Conservation (phyloP, 371 early-diverging fungal genomes). For the Apophysomyces trapeziformis region DNA sequence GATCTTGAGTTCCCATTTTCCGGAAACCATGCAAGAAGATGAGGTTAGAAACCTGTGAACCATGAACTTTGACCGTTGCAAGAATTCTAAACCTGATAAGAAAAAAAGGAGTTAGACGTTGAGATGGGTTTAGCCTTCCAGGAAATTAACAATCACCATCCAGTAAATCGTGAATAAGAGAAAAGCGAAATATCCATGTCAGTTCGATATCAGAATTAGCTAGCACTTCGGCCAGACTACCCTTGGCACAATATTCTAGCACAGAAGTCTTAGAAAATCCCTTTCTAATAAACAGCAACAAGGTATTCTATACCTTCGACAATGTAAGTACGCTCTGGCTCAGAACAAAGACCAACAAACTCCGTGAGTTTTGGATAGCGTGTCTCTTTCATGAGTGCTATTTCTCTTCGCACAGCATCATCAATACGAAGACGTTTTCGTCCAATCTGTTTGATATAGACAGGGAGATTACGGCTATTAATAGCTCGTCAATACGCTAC, state of each 20-base stretch:
- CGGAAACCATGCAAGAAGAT: conserved; percentile 50
- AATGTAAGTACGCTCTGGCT: conserved; percentile 46
- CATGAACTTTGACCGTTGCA: conserved; percentile 53
- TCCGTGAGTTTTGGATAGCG: conserved; percentile 51
- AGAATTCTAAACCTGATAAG: conserved; percentile 49
- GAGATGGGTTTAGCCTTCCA: background rate
- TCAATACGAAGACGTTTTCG: conserved; percentile 18
- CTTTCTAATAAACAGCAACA: background rate
- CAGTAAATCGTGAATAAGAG: conserved; percentile 54
- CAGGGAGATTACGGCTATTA: conserved; percentile 52
- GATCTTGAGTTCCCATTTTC: conserved; percentile 57
- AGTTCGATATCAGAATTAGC: conserved; percentile 52
- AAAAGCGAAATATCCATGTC: conserved; percentile 57
- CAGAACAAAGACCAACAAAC: conserved; percentile 47
- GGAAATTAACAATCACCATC: conserved; percentile 22
- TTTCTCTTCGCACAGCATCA: conserved; percentile 22
- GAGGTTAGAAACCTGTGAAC: conserved; percentile 53
- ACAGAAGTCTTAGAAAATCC: background rate
- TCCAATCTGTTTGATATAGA: conserved; percentile 40
- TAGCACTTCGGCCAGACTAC: conserved; percentile 44
- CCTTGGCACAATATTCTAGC: conserved; percentile 52
- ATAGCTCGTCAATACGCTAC: conserved; percentile 16
- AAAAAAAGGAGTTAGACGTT: background rate
- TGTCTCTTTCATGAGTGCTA: conserved; percentile 24
- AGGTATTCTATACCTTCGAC: conserved; percentile 36